Percentiles rank a stretch among this genome's conserved stretches.
Conservation (phyloP, 1,284 basidiomycete genomes). For the Kwoniella shivajii region DNA sequence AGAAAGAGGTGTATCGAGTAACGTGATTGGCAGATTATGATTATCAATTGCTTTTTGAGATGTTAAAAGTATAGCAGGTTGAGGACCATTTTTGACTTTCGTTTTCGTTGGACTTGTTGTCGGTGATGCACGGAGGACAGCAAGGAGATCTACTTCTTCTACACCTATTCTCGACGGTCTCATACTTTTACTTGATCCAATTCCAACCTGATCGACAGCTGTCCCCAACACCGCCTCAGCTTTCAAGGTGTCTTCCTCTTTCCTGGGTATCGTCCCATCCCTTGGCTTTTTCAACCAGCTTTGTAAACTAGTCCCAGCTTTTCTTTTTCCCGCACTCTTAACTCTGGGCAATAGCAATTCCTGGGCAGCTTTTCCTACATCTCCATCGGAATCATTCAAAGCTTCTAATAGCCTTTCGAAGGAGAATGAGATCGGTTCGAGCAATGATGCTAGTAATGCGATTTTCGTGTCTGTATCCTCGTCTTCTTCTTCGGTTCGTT, state of each 20-base stretch:
- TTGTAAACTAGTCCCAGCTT: conserved; percentile 57
- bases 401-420: conserved; percentile 59
- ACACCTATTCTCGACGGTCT: not conserved
- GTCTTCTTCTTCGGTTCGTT: conserved; percentile 11
- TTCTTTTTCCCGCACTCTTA: conserved; percentile 53
- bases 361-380: conserved; percentile 64
- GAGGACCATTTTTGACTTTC: conserved; percentile 22
- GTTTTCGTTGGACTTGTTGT: not conserved
- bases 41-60: conserved; percentile 61
- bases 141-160: conserved; percentile 4
- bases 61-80: conserved; percentile 38
- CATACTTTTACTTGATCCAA: not conserved
- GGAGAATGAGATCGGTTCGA: conserved; percentile 45
- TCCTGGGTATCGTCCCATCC: not conserved
- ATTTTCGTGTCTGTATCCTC: conserved; percentile 38
- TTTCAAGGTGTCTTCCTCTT: not conserved
- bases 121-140: conserved; percentile 5
- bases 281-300: conserved; percentile 59
- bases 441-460: conserved; percentile 42
- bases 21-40: conserved; percentile 52
- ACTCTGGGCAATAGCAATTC: conserved; percentile 46
- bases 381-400: conserved; percentile 63
- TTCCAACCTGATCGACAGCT: not conserved
- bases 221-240: not conserved
- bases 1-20: conserved; percentile 62